Percentiles rank a stretch among this genome's conserved stretches.
Evolutionary conservation across 805 yeast species (phyloP).

Genomic region (Metschnikowia borealis): DNA sequence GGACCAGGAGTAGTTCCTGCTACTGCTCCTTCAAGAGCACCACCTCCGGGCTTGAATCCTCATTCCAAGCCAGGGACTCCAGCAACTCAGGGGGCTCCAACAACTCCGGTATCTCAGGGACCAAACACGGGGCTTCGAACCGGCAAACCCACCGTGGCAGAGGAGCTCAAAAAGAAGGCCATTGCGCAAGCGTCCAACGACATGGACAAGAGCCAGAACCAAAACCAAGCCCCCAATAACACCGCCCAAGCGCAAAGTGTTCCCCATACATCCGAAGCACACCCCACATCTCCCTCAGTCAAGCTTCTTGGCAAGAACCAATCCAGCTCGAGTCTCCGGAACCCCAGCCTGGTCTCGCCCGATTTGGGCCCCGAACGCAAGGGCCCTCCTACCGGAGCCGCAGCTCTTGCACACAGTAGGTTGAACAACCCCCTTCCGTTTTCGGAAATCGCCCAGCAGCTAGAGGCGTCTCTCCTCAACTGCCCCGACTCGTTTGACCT

Average conservation of each 20-base stretch:
- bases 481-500: constrained; percentile 94
- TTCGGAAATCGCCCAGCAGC: constrained; percentile 48
- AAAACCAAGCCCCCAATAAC: too few relatives aligned
- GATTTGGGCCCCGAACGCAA: not conserved
- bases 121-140: too few relatives aligned
- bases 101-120: too few relatives aligned
- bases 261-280: not conserved
- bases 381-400: constrained; percentile 5
- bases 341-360: constrained; percentile 11
- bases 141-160: constrained; percentile 11
- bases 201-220: not conserved
- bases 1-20: too few relatives aligned
- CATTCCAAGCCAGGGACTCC: constrained; percentile 16
- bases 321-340: constrained; percentile 1
- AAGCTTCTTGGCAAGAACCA: constrained; percentile 3
- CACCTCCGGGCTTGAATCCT: constrained; percentile 18
- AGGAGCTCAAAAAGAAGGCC: constrained; percentile 18
- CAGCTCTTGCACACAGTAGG: constrained; percentile 37
- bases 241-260: too few relatives aligned
- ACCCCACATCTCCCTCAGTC: not conserved
- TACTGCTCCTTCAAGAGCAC: constrained; percentile 10
- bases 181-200: constrained; percentile 9
- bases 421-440: constrained; percentile 51
- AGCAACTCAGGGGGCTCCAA: not conserved
- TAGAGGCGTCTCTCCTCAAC: constrained; percentile 76